Evolutionary conservation across 2,329 filamentous ascomycete genomes (phyloP), one percentile per base, ranked within the genome.

Genomic region (Cordyceps tenuipes): DNA sequence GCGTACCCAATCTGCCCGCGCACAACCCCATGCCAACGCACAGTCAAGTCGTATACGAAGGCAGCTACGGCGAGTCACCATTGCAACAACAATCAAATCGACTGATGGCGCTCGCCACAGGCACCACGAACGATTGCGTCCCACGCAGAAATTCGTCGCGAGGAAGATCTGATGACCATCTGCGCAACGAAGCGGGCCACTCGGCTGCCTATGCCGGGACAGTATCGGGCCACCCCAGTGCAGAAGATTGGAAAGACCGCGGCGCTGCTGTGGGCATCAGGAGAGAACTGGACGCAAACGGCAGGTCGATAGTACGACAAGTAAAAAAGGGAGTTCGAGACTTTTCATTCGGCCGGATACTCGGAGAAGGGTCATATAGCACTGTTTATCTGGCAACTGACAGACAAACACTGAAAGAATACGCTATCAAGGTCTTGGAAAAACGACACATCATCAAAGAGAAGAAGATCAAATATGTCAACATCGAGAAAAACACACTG

Each of bases 391-490:
- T 94, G 57, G 94, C 92, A 43, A 96, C 91, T 4, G 94, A 99
- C 73, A 86, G 93, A 63, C 91, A 96, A 73, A 96, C 91, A 1
- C 77, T 95, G 61, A 96, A 96, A 68, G 93, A 99, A 72, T 97
- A 97, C 70, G 94, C 94, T 29, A 92, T 99, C 76, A 99, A 99
- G 73, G 93, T 99, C 17, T 83, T 99, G 51, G 94, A 99, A 75
- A 99, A 99, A 76, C 85, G 91, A 68, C 94, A 99, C 73, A 99
- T 99, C 70, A 99, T 99, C 79, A 99, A 97, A 75, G 94, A 99
- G 76, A 97, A 96, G 75, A 99, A 99, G 81, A 96, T 99, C 69
- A 99, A 99, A 80, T 99, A 99, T 70, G 94, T 99, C 74, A 99
- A 97, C 75, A 99, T 99, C 68, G 94, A 99, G 75, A 97, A 97